Percentiles rank a stretch among this genome's conserved stretches.
Evolutionary conservation across 805 yeast genomes (phyloP).

Genomic region (Tetrapisispora phaffii): DNA sequence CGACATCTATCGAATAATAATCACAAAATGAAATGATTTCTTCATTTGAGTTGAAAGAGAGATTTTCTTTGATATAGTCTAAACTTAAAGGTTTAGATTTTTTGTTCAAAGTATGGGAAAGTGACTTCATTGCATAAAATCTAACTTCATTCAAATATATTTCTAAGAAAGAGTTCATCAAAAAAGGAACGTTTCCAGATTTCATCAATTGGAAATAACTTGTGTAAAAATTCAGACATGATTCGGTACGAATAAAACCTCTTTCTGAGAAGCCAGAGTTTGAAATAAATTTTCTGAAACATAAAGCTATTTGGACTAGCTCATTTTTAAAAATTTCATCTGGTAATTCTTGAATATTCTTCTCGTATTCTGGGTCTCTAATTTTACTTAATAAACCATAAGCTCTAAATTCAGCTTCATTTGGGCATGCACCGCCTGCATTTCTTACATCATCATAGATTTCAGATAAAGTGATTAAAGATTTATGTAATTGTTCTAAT

Average conservation of each 20-base stretch:
- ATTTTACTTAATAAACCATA: slow-evolving; percentile 72
- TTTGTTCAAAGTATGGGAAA: slow-evolving; percentile 58
- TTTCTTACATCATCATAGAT: slow-evolving; percentile 74
- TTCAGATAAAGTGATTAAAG: slow-evolving; percentile 78
- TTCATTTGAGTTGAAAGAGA: slow-evolving; percentile 58
- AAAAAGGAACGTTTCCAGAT: slow-evolving; percentile 46
- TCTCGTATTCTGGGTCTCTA: slow-evolving; percentile 76
- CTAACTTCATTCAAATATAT: slow-evolving; percentile 72
- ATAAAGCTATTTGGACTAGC: slow-evolving; percentile 59
- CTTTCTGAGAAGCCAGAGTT: slow-evolving; percentile 52
- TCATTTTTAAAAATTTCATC: slow-evolving; percentile 40
- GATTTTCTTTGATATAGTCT: slow-evolving; percentile 34
- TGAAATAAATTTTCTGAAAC: slow-evolving; percentile 54
- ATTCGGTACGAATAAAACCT: slow-evolving; percentile 43
- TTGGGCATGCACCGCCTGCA: slow-evolving; percentile 57
- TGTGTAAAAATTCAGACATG: slow-evolving; percentile 49
- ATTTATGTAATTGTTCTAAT: slow-evolving; percentile 85
- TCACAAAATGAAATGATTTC: slow-evolving; percentile 48
- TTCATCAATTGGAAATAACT: slow-evolving; percentile 53
- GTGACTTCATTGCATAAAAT: slow-evolving; percentile 57
- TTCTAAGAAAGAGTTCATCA: slow-evolving; percentile 68
- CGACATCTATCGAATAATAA: slow-evolving; percentile 49
- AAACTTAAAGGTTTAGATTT: slow-evolving; percentile 59
- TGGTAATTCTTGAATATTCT: slow-evolving; percentile 65
- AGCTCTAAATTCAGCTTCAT: slow-evolving; percentile 90